Evolutionary conservation across 176 grass and related monocot species (phyloP).

Genomic region (Oryza nivara): DNA sequence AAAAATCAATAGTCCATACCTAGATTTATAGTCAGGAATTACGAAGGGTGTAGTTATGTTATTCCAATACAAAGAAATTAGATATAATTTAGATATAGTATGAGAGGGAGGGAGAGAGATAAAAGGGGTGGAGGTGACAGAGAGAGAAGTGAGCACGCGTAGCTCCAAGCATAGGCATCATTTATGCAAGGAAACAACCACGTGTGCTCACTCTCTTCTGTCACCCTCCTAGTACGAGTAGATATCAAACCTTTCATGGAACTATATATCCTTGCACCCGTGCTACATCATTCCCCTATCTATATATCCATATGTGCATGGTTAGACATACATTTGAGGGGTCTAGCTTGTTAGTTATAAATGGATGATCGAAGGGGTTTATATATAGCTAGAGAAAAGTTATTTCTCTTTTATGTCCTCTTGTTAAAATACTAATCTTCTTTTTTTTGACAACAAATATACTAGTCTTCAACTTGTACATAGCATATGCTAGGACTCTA

Average conservation of each 20-base stretch:
- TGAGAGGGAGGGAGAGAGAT: background rate
- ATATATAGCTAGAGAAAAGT: background rate
- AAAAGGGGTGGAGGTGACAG: background rate
- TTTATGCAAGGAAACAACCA: background rate
- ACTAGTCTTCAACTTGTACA: background rate
- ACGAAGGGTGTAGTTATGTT: no score
- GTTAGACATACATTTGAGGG: background rate
- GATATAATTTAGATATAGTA: no score
- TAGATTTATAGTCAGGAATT: no score
- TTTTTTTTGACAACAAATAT: no score
- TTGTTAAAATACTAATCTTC: background rate
- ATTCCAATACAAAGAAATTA: no score
- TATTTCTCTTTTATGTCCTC: background rate
- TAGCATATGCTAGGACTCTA: background rate
- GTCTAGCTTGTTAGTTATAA: background rate
- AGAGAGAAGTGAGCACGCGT: conserved; percentile 31
- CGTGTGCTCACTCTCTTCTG: conserved; percentile 44
- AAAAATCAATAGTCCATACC: no score
- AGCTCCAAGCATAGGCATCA: conserved; percentile 20
- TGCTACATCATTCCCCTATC: no score
- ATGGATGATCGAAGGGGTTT: background rate
- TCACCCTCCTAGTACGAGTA: background rate
- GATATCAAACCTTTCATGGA: background rate
- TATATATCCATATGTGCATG: background rate
- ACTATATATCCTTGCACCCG: background rate